Conservation (phyloP, 176 grass and related monocot species). For the Puya raimondii region DNA sequence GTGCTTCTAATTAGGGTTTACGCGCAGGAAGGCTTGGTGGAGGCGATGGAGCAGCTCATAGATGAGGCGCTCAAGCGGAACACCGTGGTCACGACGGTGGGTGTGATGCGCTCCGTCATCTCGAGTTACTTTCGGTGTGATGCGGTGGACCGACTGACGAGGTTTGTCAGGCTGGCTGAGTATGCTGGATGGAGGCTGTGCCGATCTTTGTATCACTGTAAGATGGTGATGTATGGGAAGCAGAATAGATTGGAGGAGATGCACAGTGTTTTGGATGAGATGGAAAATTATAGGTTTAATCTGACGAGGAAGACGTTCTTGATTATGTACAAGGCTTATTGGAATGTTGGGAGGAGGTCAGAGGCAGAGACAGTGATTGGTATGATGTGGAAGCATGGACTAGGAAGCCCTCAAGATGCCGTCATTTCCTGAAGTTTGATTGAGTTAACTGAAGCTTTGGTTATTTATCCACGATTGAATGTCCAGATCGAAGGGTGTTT, state of each 20-base stretch:
- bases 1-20: conserved; percentile 85
- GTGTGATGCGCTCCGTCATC: conserved; percentile 52
- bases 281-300: conserved; percentile 52
- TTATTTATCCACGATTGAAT: too few relatives aligned
- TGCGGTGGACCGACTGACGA: conserved; percentile 48
- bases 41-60: conserved; percentile 69
- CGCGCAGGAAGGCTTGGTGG: conserved; percentile 55
- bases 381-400: conserved; percentile 80
- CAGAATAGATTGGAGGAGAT: conserved; percentile 52
- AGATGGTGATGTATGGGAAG: conserved; percentile 93
- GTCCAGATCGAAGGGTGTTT: too few relatives aligned
- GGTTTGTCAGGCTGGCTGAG: conserved; percentile 51
- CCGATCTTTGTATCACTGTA: conserved; percentile 80
- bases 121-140: conserved; percentile 49
- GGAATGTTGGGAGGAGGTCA: conserved; percentile 25
- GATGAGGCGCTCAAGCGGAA: conserved; percentile 47
- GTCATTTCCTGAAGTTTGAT: conserved; percentile 34
- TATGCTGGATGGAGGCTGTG: conserved; percentile 69
- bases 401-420: conserved; percentile 10
- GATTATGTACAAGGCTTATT: conserved; percentile 83
- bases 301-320: conserved; percentile 73
- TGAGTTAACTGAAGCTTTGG: too few relatives aligned
- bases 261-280: conserved; percentile 69
- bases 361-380: conserved; percentile 56
- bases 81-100: conserved; percentile 35